Evolutionary conservation across 805 yeast genomes (phyloP).

Genomic region (Sugiyamaella marilandica): DNA sequence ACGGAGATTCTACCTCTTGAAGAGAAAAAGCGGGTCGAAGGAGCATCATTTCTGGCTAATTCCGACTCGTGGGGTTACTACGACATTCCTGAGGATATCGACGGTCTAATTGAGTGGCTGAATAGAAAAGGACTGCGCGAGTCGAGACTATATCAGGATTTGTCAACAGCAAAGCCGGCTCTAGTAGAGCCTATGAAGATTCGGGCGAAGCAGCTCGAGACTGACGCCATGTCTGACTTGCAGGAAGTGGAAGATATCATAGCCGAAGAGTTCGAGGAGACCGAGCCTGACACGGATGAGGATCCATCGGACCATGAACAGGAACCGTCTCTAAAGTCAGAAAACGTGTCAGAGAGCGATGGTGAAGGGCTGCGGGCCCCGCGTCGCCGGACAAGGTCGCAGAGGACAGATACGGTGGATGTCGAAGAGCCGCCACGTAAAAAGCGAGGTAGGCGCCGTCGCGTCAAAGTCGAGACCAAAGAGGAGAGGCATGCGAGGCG

Average conservation of each 20-base stretch:
- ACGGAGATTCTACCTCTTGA: not conserved
- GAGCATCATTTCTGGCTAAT: constrained; percentile 48
- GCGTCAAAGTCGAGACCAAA: constrained; percentile 7
- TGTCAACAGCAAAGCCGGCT: constrained; percentile 48
- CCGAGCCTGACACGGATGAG: constrained; percentile 8
- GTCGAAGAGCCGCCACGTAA: constrained; percentile 13
- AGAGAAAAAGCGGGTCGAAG: constrained; percentile 15
- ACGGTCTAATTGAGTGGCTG: constrained; percentile 56
- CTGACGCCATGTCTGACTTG: constrained; percentile 20
- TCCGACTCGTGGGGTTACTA: constrained; percentile 64
- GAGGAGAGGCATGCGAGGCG: not conserved
- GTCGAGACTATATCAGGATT: constrained; percentile 56
- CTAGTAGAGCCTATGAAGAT: constrained; percentile 53
- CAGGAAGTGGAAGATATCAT: constrained; percentile 20
- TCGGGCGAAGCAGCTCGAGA: constrained; percentile 37
- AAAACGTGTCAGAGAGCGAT: constrained; percentile 7
- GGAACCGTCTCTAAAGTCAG: constrained; percentile 39
- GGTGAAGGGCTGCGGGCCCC: constrained; percentile 4
- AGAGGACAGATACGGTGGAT: constrained; percentile 43
- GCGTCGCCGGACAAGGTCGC: constrained; percentile 5
- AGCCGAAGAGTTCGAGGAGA: constrained; percentile 15
- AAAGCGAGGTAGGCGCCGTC: constrained; percentile 4
- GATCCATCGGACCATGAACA: constrained; percentile 28
- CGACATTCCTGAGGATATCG: constrained; percentile 57
- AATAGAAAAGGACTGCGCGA: constrained; percentile 75